Evolutionary conservation across 768 basidiomycete genomes (phyloP).

Genomic region (Dictyophora rubrovolvata): DNA sequence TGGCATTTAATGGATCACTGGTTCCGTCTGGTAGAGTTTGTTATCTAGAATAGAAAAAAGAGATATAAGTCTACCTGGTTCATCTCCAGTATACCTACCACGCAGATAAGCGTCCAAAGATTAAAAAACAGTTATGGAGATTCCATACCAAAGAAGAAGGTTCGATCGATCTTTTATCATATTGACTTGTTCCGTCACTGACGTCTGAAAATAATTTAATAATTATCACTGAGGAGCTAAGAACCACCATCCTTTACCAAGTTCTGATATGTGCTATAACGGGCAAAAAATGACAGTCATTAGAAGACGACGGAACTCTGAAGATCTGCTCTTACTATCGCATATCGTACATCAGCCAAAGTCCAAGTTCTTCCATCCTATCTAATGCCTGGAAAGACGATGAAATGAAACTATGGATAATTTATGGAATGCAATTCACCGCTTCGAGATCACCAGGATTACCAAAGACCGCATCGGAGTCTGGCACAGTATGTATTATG

Average conservation of each 20-base stretch:
- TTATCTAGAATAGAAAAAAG: not conserved
- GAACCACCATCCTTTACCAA: not conserved
- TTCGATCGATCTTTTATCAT: constrained; percentile 56
- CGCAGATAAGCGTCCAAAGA: not conserved
- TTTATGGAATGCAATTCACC: constrained; percentile 20
- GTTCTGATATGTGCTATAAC: constrained; percentile 6
- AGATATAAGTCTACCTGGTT: constrained; percentile 24
- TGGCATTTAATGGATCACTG: constrained; percentile 54
- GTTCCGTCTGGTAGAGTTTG: constrained; percentile 44
- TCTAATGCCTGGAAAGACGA: constrained; percentile 28
- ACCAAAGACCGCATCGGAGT: constrained; percentile 53
- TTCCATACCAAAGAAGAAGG: constrained; percentile 42
- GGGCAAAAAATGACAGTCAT: not conserved
- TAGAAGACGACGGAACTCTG: not conserved
- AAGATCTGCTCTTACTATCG: constrained; percentile 29
- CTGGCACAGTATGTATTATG: constrained; percentile 59
- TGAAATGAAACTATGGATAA: not conserved
- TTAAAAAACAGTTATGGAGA: not conserved
- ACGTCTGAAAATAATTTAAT: constrained; percentile 18
- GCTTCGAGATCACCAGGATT: constrained; percentile 46
- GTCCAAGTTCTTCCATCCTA: constrained; percentile 56
- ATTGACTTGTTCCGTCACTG: constrained; percentile 60
- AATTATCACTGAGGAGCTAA: not conserved
- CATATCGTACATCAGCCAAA: constrained; percentile 83
- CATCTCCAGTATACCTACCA: constrained; percentile 56